Conservation (phyloP, 495 filamentous ascomycete species). For the Penicillium chermesinum region DNA sequence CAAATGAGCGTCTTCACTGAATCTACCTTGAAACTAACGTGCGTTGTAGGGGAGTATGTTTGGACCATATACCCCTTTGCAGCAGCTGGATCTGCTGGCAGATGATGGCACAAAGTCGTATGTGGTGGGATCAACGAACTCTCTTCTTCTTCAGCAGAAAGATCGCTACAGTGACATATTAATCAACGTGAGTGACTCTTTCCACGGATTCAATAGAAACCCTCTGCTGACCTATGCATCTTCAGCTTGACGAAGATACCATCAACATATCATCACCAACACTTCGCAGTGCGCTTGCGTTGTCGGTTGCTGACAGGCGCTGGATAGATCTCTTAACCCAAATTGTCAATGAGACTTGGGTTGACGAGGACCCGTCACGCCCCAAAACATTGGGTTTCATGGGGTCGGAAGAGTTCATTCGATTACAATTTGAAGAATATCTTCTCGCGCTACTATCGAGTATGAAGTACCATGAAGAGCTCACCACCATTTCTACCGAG, state of each 20-base stretch:
- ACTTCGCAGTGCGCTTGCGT: slow-evolving; percentile 67
- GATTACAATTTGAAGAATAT: slow-evolving; percentile 97
- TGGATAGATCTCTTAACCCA: slow-evolving; percentile 97
- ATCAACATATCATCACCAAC: slow-evolving; percentile 79
- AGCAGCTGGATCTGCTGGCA: slow-evolving; percentile 90
- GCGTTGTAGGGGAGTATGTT: slow-evolving; percentile 75
- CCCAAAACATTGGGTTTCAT: slow-evolving; percentile 94
- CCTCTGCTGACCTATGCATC: background rate
- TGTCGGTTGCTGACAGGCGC: slow-evolving; percentile 82
- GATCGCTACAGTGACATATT: slow-evolving; percentile 97
- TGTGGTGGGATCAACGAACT: slow-evolving; percentile 95
- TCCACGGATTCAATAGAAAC: background rate
- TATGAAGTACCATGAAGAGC: slow-evolving; percentile 82
- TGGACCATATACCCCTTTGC: slow-evolving; percentile 92
- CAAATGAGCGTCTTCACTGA: background rate
- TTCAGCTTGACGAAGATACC: slow-evolving; percentile 75
- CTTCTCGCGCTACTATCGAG: slow-evolving; percentile 81
- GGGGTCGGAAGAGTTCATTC: slow-evolving; percentile 96
- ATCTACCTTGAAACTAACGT: slow-evolving; percentile 18
- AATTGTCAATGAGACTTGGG: slow-evolving; percentile 93
- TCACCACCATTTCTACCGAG: slow-evolving; percentile 37
- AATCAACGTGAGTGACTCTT: slow-evolving; percentile 60
- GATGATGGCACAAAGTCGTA: slow-evolving; percentile 96
- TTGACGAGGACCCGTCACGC: slow-evolving; percentile 78
- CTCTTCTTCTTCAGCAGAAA: slow-evolving; percentile 84